Conservation (phyloP, 768 basidiomycete genomes). For the Lactarius psammicola region DNA sequence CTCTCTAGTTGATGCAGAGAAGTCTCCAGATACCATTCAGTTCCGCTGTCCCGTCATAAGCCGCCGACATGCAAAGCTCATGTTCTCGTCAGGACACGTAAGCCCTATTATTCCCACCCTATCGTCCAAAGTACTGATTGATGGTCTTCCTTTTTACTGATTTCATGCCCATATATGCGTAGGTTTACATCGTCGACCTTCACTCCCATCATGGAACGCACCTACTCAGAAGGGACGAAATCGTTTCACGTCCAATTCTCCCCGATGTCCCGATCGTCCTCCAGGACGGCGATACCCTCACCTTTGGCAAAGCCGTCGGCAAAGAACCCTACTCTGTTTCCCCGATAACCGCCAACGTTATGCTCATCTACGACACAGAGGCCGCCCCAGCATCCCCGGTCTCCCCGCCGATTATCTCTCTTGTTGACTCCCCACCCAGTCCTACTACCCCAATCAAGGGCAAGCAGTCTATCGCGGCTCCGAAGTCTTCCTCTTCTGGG, state of each 20-base stretch:
- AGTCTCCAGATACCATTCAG: slow-evolving; percentile 50
- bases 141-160: slow-evolving; percentile 11
- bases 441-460: slow-evolving; percentile 29
- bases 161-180: slow-evolving; percentile 15
- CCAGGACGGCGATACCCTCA: slow-evolving; percentile 65
- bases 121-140: not conserved
- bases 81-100: slow-evolving; percentile 71
- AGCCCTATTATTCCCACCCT: slow-evolving; percentile 27
- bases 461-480: slow-evolving; percentile 32
- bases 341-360: slow-evolving; percentile 61
- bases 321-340: slow-evolving; percentile 57
- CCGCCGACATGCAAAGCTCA: slow-evolving; percentile 74
- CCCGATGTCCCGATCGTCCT: slow-evolving; percentile 58
- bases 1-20: slow-evolving; percentile 42
- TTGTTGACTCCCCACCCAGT: slow-evolving; percentile 19
- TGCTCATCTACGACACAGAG: slow-evolving; percentile 45
- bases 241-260: slow-evolving; percentile 46
- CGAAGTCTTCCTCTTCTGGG: slow-evolving; percentile 46
- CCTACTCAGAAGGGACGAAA: slow-evolving; percentile 53
- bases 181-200: slow-evolving; percentile 72
- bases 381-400: slow-evolving; percentile 5
- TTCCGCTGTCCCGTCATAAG: slow-evolving; percentile 80
- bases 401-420: slow-evolving; percentile 17
- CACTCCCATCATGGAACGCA: slow-evolving; percentile 78
- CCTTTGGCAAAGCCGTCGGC: slow-evolving; percentile 76